These are phyloP conservation scores for Striga asiatica DNA, from an alignment of 257 asterid genomes.

Conservation along the genomic window DNA sequence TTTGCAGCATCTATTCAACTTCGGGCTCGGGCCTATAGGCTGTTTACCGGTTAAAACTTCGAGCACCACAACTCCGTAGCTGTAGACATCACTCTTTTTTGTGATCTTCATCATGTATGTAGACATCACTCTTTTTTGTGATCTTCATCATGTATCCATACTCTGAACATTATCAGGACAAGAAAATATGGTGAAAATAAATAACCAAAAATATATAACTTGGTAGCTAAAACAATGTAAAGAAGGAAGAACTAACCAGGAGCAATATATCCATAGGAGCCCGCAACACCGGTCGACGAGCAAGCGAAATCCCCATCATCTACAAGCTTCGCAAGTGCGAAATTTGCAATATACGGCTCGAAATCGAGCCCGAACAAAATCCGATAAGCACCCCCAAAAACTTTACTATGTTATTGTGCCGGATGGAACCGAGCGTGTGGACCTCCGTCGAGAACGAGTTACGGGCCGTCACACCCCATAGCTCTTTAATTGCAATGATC, in stretches of 20 bases:
- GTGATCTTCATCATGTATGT: constrained; percentile 72
- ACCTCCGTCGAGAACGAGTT: too few species aligned
- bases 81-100: constrained; percentile 73
- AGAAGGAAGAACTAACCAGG: constrained; percentile 43
- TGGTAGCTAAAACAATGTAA: too few species aligned
- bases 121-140: constrained; percentile 75
- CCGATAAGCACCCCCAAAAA: too few species aligned
- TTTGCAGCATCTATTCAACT: constrained; percentile 67
- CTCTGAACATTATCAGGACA: constrained; percentile 35
- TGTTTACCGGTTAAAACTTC: constrained; percentile 80
- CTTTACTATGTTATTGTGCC: too few species aligned
- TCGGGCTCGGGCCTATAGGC: constrained; percentile 55
- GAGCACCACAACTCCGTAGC: constrained; percentile 67
- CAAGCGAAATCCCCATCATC: constrained; percentile 61
- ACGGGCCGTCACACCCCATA: too few species aligned
- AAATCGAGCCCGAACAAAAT: constrained; percentile 64
- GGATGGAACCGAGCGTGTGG: too few species aligned
- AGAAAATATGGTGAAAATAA: neutral
- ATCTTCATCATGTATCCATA: constrained; percentile 71
- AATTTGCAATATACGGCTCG: constrained; percentile 81
- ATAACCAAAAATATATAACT: neutral
- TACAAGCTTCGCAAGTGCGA: constrained; percentile 72
- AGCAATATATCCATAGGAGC: constrained; percentile 81
- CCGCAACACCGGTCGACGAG: constrained; percentile 71
- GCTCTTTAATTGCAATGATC: too few species aligned